Conservation (phyloP, 2,329 filamentous ascomycete genomes). For the Epichloe hybrida region DNA sequence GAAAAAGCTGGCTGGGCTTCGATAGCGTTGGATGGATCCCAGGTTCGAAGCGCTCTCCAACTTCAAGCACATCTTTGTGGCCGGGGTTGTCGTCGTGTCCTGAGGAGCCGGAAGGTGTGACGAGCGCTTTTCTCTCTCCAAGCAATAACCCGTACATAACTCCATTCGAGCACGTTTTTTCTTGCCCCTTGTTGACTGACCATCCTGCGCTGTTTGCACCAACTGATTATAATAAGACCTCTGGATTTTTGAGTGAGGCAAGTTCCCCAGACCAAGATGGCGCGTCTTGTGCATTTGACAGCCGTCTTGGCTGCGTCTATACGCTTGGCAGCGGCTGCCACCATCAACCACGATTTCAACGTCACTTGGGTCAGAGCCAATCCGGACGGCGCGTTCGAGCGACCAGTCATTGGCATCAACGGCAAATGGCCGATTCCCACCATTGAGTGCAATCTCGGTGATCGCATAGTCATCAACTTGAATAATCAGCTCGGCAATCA, state of each 20-base stretch:
- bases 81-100: too few relatives aligned
- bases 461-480: constrained; percentile 44
- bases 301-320: constrained; percentile 8
- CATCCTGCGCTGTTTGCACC: neutral
- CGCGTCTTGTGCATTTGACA: constrained; percentile 6
- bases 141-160: too few relatives aligned
- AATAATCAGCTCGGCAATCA: constrained; percentile 49
- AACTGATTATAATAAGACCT: neutral
- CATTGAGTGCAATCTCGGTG: constrained; percentile 49
- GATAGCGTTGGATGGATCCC: too few relatives aligned
- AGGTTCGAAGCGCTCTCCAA: too few relatives aligned
- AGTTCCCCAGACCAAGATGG: constrained; percentile 6
- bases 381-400: constrained; percentile 52
- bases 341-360: constrained; percentile 50
- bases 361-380: constrained; percentile 59
- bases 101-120: too few relatives aligned
- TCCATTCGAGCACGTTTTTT: neutral
- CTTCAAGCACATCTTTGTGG: too few relatives aligned
- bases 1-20: too few relatives aligned
- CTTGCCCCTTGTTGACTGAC: neutral
- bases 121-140: too few relatives aligned
- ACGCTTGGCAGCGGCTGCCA: constrained; percentile 20
- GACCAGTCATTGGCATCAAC: constrained; percentile 66
- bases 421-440: constrained; percentile 59
- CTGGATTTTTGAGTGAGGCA: neutral